Base-by-base conservation (phyloP, 2,329 filamentous ascomycete species). In the Didymella pinodella region DNA sequence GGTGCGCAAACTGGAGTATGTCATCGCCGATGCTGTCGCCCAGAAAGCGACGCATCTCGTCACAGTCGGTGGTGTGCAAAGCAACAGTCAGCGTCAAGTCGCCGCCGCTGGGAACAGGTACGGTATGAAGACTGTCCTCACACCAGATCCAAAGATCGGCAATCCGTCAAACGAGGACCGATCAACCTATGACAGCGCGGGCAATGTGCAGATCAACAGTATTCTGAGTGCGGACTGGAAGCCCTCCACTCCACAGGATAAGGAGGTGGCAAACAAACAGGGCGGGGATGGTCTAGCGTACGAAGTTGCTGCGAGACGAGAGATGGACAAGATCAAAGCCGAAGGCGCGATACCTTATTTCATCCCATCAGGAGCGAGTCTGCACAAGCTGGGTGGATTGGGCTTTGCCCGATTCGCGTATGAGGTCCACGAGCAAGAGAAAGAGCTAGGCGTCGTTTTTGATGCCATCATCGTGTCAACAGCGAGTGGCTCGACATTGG, bases 1-100 rank as follows among this genome's bases (percentile, higher is more conserved):
- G 34, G 50, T 59, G 32, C 56, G 56, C 25, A 59, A 59, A 36
- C 46, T 59, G 6, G 50, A 59, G 36, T 59, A 59, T 12, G 56
- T 59, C 6, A 44, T 59, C 7, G 56, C 56, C 18, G 56, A 59
- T 14, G 56, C 56, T 12, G 20, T 54, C 4, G 50, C 56, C 26
- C 49, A 47, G 46, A 59, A 54, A 22, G 56, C 56, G 18, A 59
- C 56, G 2, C 56, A 59, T 22, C 56, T 59, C 3, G 56, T 59
- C 3, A 59, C 56, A 1, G 56, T 59, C 5, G 56, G 56, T 12
- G 50, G 56, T 32, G 20, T 59, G 18, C 56, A 59, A 28, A 59
- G 56, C 40, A 59, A 59, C 10, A 54, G 50, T 8, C 56, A 59
- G 46, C 56, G 56, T 12, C 56, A 59, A 14, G 56, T 59, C 6